Evolutionary conservation across 1,284 basidiomycete species (phyloP).

Genomic region (Prillingera fragicola): DNA sequence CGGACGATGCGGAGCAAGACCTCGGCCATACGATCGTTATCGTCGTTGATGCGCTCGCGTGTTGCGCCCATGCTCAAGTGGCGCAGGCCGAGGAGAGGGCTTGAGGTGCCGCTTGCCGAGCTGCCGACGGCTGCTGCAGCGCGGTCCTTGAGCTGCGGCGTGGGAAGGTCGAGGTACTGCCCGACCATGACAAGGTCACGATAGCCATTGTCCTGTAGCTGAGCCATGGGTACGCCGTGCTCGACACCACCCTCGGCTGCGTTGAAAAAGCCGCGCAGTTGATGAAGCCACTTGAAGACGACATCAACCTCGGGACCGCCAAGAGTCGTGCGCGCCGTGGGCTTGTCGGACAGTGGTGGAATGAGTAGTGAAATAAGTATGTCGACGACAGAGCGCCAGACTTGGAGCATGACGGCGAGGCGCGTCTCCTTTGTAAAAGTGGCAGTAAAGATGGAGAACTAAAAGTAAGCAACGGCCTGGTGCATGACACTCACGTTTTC

Average conservation of each 20-base stretch:
- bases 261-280: slow-evolving; percentile 46
- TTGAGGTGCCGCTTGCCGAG: not conserved
- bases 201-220: slow-evolving; percentile 37
- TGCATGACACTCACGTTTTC: slow-evolving; percentile 33
- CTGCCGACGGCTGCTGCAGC: slow-evolving; percentile 36
- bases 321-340: slow-evolving; percentile 15
- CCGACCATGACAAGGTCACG: slow-evolving; percentile 45
- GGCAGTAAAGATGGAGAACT: slow-evolving; percentile 43
- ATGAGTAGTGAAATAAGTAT: slow-evolving; percentile 42
- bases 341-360: slow-evolving; percentile 42
- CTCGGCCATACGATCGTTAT: slow-evolving; percentile 42
- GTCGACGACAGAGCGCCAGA: slow-evolving; percentile 42
- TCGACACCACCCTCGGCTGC: slow-evolving; percentile 39
- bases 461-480: not conserved
- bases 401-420: slow-evolving; percentile 26
- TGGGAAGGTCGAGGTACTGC: slow-evolving; percentile 45
- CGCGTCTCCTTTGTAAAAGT: slow-evolving; percentile 31
- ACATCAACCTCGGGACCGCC: slow-evolving; percentile 35
- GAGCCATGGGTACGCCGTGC: slow-evolving; percentile 39
- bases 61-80: slow-evolving; percentile 11
- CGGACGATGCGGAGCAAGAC: slow-evolving; percentile 42
- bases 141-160: slow-evolving; percentile 35
- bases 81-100: slow-evolving; percentile 4
- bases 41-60: slow-evolving; percentile 16
- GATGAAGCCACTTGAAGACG: slow-evolving; percentile 46